Evolutionary conservation across 2,329 filamentous ascomycete species (phyloP).

Genomic region (Pseudogymnoascus sp.): DNA sequence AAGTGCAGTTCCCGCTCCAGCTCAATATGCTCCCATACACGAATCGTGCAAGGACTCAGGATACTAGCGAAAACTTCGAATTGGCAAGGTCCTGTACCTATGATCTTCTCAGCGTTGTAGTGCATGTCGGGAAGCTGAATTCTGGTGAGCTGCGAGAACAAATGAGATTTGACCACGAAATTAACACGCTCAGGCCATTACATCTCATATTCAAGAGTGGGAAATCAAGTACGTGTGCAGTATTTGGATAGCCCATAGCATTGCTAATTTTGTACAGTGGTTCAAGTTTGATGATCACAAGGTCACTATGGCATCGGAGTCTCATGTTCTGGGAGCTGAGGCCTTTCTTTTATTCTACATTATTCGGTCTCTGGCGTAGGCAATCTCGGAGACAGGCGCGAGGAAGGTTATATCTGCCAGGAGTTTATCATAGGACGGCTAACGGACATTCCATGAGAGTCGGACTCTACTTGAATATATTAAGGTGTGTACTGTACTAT

Average conservation of each 20-base stretch:
- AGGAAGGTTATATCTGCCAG: not conserved
- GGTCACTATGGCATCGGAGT: slow-evolving; percentile 73
- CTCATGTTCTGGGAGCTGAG: slow-evolving; percentile 76
- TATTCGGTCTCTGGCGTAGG: slow-evolving; percentile 49
- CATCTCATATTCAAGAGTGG: slow-evolving; percentile 77
- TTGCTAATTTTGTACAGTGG: slow-evolving; percentile 50
- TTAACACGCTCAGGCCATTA: slow-evolving; percentile 56
- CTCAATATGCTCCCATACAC: slow-evolving; percentile 91
- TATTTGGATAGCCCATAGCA: not conserved
- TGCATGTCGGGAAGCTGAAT: slow-evolving; percentile 88
- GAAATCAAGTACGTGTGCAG: slow-evolving; percentile 49
- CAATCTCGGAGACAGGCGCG: not conserved
- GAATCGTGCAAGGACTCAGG: slow-evolving; percentile 48
- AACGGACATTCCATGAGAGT: not conserved
- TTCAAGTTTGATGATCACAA: slow-evolving; percentile 94
- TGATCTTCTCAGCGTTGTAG: slow-evolving; percentile 80
- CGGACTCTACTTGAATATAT: not conserved
- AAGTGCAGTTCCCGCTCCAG: slow-evolving; percentile 74
- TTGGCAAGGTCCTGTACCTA: slow-evolving; percentile 64
- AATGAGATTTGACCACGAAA: not conserved
- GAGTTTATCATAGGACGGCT: not conserved
- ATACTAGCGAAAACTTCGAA: slow-evolving; percentile 43
- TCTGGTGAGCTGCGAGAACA: slow-evolving; percentile 41
- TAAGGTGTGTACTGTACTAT: not conserved
- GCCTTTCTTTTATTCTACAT: slow-evolving; percentile 90